A percentile compares a stretch with the other conserved stretches of the same genome.
phyloP scores from a whole-genome alignment of 2,329 filamentous ascomycete species.

The Aspergillus amoenus region DNA sequence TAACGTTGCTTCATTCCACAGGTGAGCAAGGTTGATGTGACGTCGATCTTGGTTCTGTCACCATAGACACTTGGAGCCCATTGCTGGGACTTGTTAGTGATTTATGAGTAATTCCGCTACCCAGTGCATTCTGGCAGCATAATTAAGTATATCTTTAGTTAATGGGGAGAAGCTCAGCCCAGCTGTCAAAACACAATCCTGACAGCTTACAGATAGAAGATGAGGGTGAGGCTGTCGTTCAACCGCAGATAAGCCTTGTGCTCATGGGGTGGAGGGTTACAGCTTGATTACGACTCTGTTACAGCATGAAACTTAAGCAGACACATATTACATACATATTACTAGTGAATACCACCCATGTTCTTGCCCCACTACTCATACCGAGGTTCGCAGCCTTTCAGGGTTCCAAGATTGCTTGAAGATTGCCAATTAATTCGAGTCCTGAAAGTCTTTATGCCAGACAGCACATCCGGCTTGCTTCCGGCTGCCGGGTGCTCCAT shows the following conservation, averaged over 20 bases:
- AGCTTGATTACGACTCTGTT: background rate
- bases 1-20: constrained; percentile 14
- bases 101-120: background rate
- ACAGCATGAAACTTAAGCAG: background rate
- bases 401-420: background rate
- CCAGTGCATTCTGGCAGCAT: background rate
- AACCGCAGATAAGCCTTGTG: background rate
- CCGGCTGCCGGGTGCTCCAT: background rate
- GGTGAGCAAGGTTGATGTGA: constrained; percentile 5
- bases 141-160: background rate
- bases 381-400: background rate
- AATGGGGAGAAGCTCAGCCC: background rate
- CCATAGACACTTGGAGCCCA: background rate
- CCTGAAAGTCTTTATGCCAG: too few relatives aligned
- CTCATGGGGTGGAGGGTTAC: background rate
- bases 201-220: background rate
- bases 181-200: background rate
- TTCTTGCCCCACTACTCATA: background rate
- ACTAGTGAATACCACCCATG: background rate
- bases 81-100: background rate
- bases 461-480: too few relatives aligned
- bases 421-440: background rate
- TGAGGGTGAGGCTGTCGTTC: background rate
- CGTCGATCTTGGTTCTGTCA: constrained; percentile 1
- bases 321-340: background rate